Conservation (phyloP, 352 stramenopile species). For the Globisporangium uncinulatum region DNA sequence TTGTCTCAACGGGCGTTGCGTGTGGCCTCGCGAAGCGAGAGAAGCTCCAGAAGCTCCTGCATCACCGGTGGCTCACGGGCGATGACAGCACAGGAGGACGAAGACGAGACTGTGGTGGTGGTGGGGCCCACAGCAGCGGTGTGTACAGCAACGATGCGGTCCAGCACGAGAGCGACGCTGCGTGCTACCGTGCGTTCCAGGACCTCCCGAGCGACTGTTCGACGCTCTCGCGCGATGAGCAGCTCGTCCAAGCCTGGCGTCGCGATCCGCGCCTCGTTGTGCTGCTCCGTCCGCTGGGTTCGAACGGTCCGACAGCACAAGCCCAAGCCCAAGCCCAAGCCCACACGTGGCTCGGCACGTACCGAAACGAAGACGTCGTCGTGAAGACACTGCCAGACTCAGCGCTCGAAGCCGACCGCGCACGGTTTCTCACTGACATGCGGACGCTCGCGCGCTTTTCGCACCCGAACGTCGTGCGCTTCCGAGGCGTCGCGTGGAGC, state of each 20-base stretch:
- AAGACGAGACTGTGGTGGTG: background rate
- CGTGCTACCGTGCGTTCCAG: conserved; percentile 10
- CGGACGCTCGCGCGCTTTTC: conserved; percentile 12
- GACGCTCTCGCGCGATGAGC: conserved; percentile 6
- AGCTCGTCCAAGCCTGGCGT: conserved; percentile 6
- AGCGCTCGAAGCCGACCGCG: conserved; percentile 12
- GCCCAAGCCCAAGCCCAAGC: too few relatives aligned
- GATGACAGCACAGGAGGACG: background rate
- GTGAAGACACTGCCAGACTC: conserved; percentile 8
- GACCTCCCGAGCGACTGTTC: conserved; percentile 6
- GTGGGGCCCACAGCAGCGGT: too few relatives aligned
- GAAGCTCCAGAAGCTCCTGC: conserved; percentile 1
- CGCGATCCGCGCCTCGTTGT: conserved; percentile 4
- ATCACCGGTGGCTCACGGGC: background rate
- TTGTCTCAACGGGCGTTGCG: background rate
- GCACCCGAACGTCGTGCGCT: conserved; percentile 21
- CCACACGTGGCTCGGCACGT: conserved; percentile 53
- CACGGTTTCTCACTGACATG: conserved; percentile 18
- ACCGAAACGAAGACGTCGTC: conserved; percentile 6
- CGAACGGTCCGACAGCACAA: conserved; percentile 38
- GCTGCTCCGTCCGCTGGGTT: conserved; percentile 4
- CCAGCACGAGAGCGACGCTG: conserved; percentile 7
- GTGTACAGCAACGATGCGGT: background rate
- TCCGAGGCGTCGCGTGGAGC: conserved; percentile 19
- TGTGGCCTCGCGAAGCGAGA: background rate